Evolutionary conservation across 176 grass and related monocot species (phyloP).

Genomic region (Panicum miliaceum): DNA sequence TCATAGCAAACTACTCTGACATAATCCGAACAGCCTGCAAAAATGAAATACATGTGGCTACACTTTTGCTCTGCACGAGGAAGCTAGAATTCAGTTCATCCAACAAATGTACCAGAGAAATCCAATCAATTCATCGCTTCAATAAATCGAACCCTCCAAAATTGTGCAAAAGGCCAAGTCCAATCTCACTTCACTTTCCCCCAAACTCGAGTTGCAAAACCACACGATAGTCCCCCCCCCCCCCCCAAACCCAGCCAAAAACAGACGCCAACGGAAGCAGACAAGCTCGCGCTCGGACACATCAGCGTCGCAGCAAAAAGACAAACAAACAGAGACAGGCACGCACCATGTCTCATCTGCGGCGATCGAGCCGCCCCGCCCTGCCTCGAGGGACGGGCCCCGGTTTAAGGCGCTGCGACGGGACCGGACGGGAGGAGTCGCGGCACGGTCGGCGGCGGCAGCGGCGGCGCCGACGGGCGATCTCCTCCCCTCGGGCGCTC

Average conservation of each 20-base stretch:
- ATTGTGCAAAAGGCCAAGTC: background rate
- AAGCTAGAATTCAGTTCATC: constrained; percentile 26
- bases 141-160: background rate
- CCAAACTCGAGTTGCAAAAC: constrained; percentile 48
- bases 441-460: constrained; percentile 53
- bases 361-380: constrained; percentile 32
- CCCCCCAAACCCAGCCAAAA: constrained; percentile 50
- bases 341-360: constrained; percentile 72
- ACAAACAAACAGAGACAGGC: background rate
- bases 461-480: constrained; percentile 51
- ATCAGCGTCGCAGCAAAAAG: constrained; percentile 34
- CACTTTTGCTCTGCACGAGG: background rate
- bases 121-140: background rate
- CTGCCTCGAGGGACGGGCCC: constrained; percentile 15
- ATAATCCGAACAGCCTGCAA: background rate
- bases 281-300: constrained; percentile 45
- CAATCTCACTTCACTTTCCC: constrained; percentile 39
- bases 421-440: constrained; percentile 60
- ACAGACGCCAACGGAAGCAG: constrained; percentile 1
- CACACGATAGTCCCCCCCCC: constrained; percentile 8
- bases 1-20: background rate
- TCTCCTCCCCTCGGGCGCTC: constrained; percentile 54
- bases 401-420: background rate
- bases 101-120: constrained; percentile 17
- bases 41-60: constrained; percentile 6